Base-by-base conservation (phyloP, 192 early-diverging fungal genomes). In the Coemansia sp. region DNA sequence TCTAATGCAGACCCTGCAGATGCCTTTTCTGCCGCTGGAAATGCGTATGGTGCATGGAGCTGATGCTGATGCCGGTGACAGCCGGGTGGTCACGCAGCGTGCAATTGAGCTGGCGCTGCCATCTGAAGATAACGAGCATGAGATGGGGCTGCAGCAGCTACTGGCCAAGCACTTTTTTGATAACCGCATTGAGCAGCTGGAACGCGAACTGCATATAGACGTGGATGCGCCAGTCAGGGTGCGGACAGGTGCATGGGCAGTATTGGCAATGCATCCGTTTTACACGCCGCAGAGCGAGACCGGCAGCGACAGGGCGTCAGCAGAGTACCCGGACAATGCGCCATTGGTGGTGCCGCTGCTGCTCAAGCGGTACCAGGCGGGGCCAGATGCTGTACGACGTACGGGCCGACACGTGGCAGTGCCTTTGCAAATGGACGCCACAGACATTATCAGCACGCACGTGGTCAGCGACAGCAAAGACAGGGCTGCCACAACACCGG, bases 201-300 rank as follows among this genome's bases (percentile, higher is more conserved):
- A 80, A 64, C 69, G 79, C 51, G 51, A 36, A 13, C 38, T 68
- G 51, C 59, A 51, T 6, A 38, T 46, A 21, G n/a, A 45, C 26
- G 18, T 43, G 10, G 72, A 14, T 37, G 26, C 47, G 26, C 15
- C 63, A 3, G 48, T 60, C 30, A 63, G 79, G 33, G 78, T 86
- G 7, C 76, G 69, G 14, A 86, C 85, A 3, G 81, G 82, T 35
- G 87, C 87, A 10, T 89, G 87, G 87, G 83, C 86, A 53, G 79
- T 86, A 9, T 52, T 89, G 30, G 81, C 86, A 36, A 61, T 89
- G 20, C 60, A 86, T 7, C 87, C 87, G 0, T 89, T 89, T 59
- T 89, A 89, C 55, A 83, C 80, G 13, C 82, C 82, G 13, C 74
- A 78, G 38, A 89, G 83, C 72, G 87, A 89, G 56, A 73, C 80